Evolutionary conservation across 2,329 filamentous ascomycete genomes (phyloP).

Genomic region (Aspergillus niger): DNA sequence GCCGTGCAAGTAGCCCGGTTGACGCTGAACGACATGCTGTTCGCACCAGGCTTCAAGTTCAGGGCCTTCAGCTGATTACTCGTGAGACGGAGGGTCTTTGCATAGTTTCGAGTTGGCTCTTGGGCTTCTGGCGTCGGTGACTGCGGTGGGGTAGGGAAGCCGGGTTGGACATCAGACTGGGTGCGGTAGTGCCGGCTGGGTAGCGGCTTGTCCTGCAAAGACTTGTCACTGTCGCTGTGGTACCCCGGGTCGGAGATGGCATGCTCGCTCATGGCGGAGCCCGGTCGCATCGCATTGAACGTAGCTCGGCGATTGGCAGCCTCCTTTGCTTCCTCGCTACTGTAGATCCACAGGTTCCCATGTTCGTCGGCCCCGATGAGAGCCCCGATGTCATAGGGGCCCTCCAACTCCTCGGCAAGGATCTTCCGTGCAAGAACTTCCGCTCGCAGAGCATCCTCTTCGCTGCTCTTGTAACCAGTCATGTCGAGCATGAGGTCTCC

Average conservation of each 20-base stretch:
- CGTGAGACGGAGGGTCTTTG: slow-evolving; percentile 91
- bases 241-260: slow-evolving; percentile 91
- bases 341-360: slow-evolving; percentile 99
- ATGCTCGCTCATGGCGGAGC: slow-evolving; percentile 65
- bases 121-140: slow-evolving; percentile 53
- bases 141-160: slow-evolving; percentile 61
- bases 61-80: slow-evolving; percentile 92
- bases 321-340: slow-evolving; percentile 93
- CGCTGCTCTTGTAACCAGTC: slow-evolving; percentile 92
- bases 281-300: slow-evolving; percentile 54
- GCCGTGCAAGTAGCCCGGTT: slow-evolving; percentile 91
- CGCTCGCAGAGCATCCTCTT: slow-evolving; percentile 86
- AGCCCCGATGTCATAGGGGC: slow-evolving; percentile 93
- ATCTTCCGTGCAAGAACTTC: slow-evolving; percentile 94
- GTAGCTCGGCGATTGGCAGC: slow-evolving; percentile 70
- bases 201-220: slow-evolving; percentile 66
- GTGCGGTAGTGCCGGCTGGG: slow-evolving; percentile 55
- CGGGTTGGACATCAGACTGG: slow-evolving; percentile 70
- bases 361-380: slow-evolving; percentile 93
- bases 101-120: slow-evolving; percentile 83
- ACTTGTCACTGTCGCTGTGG: slow-evolving; percentile 78
- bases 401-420: slow-evolving; percentile 86
- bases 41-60: slow-evolving; percentile 79
- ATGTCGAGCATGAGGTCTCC: slow-evolving; percentile 98
- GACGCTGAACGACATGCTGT: slow-evolving; percentile 93